Percentiles rank a stretch among this genome's conserved stretches.
Evolutionary conservation across 306 rosid genomes (phyloP).

Genomic region (Quercus gilva): DNA sequence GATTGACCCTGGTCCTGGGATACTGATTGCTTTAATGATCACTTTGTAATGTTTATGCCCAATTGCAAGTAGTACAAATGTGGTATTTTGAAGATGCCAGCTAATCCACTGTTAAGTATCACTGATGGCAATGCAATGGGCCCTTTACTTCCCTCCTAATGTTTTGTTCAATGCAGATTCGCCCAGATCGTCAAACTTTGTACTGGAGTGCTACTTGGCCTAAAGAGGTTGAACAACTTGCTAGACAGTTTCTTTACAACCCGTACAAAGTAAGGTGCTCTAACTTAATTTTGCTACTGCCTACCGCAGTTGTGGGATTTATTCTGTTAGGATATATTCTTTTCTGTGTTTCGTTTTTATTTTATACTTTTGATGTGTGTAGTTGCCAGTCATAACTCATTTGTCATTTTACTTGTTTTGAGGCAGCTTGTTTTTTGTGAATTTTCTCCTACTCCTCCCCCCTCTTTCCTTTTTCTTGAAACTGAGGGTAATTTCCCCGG

Average conservation of each 20-base stretch:
- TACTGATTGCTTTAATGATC: not conserved
- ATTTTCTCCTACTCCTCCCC: not conserved
- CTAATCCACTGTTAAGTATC: not conserved
- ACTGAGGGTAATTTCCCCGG: not conserved
- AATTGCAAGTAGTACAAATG: not conserved
- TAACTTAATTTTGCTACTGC: not conserved
- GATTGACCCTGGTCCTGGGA: not conserved
- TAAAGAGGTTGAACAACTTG: constrained; percentile 88
- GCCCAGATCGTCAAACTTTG: constrained; percentile 92
- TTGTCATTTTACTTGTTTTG: not conserved
- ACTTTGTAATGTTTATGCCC: not conserved
- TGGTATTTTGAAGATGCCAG: not conserved
- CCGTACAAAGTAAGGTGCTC: constrained; percentile 74
- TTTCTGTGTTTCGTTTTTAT: not conserved
- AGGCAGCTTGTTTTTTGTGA: constrained; percentile 4
- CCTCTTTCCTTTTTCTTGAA: not conserved
- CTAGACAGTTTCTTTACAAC: constrained; percentile 81
- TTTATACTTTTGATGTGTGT: not conserved
- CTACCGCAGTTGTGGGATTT: not conserved
- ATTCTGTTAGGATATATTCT: constrained; percentile 14
- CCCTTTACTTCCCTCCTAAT: not conserved
- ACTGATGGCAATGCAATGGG: not conserved
- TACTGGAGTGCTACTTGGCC: constrained; percentile 99
- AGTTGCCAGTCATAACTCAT: not conserved
- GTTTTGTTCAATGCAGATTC: constrained; percentile 46